Conservation (phyloP, 2,329 filamentous ascomycete genomes). For the Fusarium torulosum region DNA sequence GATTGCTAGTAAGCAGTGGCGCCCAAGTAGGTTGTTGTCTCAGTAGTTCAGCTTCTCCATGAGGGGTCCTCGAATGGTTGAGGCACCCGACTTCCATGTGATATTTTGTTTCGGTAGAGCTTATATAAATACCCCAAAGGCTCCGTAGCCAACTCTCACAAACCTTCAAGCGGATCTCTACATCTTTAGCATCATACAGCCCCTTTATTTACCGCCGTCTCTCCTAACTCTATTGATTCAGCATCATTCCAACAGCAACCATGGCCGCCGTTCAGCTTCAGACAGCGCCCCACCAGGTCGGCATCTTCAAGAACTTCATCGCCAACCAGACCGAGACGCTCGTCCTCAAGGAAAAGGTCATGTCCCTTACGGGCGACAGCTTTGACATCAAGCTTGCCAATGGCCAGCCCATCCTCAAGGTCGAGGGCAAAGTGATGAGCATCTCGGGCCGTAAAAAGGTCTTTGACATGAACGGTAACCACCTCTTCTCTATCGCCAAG, state of each 20-base stretch:
- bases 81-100: background rate
- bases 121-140: background rate
- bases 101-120: background rate
- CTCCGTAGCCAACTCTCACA: background rate
- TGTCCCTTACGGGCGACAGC: slow-evolving; percentile 72
- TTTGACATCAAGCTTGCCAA: slow-evolving; percentile 71
- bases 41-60: background rate
- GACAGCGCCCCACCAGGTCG: slow-evolving; percentile 52
- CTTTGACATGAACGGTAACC: slow-evolving; percentile 63
- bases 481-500: slow-evolving; percentile 70
- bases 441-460: slow-evolving; percentile 68
- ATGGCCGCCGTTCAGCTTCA: slow-evolving; percentile 46
- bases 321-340: slow-evolving; percentile 61
- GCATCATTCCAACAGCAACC: background rate
- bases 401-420: slow-evolving; percentile 66
- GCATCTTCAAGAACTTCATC: slow-evolving; percentile 57
- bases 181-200: background rate
- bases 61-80: background rate
- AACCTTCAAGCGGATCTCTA: background rate
- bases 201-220: background rate
- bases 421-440: slow-evolving; percentile 67
- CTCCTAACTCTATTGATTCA: background rate
- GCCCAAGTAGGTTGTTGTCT: background rate
- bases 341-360: slow-evolving; percentile 70
- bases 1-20: too few species aligned